Conservation (phyloP, 768 basidiomycete genomes). For the Harrya chromipes region DNA sequence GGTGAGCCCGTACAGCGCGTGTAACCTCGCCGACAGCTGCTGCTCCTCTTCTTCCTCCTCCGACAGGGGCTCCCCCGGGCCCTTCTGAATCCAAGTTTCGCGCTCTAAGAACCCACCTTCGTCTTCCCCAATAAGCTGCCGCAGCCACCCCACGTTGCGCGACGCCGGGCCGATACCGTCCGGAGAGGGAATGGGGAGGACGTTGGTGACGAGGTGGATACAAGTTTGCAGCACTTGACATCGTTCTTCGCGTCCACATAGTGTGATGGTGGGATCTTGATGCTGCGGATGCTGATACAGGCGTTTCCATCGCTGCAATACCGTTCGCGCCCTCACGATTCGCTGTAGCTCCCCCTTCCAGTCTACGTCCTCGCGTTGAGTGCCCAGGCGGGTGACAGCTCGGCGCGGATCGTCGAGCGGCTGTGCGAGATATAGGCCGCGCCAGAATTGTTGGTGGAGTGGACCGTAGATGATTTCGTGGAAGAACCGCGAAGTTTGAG, state of each 20-base stretch:
- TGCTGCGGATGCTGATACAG: no score
- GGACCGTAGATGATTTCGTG: constrained; percentile 47
- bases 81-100: constrained; percentile 7
- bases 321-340: constrained; percentile 50
- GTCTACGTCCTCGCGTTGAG: constrained; percentile 30
- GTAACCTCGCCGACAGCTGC: constrained; percentile 50
- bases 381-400: constrained; percentile 40
- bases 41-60: constrained; percentile 41
- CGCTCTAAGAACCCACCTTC: constrained; percentile 45
- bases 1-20: constrained; percentile 57
- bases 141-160: constrained; percentile 51
- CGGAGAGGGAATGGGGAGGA: constrained; percentile 36
- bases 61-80: constrained; percentile 10
- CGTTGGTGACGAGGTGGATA: constrained; percentile 44
- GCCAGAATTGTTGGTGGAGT: constrained; percentile 49
- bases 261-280: constrained; percentile 3
- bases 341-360: constrained; percentile 57
- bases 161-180: constrained; percentile 36
- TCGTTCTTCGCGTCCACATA: constrained; percentile 44
- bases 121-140: constrained; percentile 39
- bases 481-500: constrained; percentile 48
- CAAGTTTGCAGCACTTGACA: constrained; percentile 44
- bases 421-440: constrained; percentile 58
- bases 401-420: constrained; percentile 61
- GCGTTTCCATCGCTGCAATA: constrained; percentile 32